Evolutionary conservation across 2,329 filamentous ascomycete genomes (phyloP).

Genomic region (Cytospora mali): DNA sequence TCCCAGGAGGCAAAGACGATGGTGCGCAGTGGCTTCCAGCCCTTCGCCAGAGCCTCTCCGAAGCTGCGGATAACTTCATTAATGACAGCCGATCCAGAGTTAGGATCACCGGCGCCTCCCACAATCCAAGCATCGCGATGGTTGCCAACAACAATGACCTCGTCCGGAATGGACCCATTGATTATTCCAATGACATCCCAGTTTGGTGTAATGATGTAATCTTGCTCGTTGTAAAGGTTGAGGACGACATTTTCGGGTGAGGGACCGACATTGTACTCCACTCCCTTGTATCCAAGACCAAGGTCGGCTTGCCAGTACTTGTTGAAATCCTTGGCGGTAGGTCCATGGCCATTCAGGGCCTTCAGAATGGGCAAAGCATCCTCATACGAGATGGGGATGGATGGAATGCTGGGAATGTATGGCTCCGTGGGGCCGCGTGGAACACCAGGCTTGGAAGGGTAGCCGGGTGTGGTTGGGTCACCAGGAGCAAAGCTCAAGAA

Average conservation of each 20-base stretch:
- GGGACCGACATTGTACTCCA: conserved; percentile 47
- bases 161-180: conserved; percentile 66
- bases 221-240: conserved; percentile 69
- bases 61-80: conserved; percentile 80
- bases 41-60: conserved; percentile 66
- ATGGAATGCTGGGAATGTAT: conserved; percentile 75
- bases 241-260: conserved; percentile 60
- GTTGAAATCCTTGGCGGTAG: conserved; percentile 67
- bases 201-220: conserved; percentile 69
- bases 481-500: conserved; percentile 65
- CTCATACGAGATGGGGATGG: conserved; percentile 76
- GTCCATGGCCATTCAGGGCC: conserved; percentile 75
- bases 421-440: conserved; percentile 64
- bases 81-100: conserved; percentile 77
- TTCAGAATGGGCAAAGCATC: conserved; percentile 78
- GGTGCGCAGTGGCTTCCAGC: conserved; percentile 45
- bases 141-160: conserved; percentile 59
- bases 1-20: conserved; percentile 77
- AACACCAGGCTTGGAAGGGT: conserved; percentile 73
- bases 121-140: conserved; percentile 90
- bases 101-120: conserved; percentile 81
- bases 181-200: conserved; percentile 83
- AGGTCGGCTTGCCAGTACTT: conserved; percentile 59
- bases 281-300: conserved; percentile 47
- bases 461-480: conserved; percentile 80